A percentile compares a stretch with the other conserved stretches of the same genome.
Conservation (phyloP, 1,284 basidiomycete species). For the Trichosporon faecale region DNA sequence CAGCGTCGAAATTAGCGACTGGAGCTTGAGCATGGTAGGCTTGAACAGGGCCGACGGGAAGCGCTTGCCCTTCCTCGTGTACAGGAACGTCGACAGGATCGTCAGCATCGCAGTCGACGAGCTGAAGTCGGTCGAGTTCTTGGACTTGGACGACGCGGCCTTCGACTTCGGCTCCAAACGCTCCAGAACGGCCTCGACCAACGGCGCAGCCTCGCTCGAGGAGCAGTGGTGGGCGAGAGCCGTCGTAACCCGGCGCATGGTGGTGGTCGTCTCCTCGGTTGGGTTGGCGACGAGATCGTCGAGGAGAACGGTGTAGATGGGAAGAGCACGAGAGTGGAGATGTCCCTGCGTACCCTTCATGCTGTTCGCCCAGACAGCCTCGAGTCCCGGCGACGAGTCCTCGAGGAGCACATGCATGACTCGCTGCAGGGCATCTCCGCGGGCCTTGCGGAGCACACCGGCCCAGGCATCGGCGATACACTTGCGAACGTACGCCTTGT, state of each 20-base stretch:
- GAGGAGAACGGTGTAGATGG: constrained; percentile 60
- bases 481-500: constrained; percentile 49
- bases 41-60: constrained; percentile 55
- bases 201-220: constrained; percentile 62
- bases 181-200: constrained; percentile 57
- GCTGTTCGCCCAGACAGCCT: constrained; percentile 44
- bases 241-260: constrained; percentile 59
- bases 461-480: constrained; percentile 52
- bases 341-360: constrained; percentile 63
- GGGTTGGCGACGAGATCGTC: constrained; percentile 31
- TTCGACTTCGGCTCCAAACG: constrained; percentile 24
- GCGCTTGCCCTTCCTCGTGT: constrained; percentile 52
- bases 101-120: constrained; percentile 31
- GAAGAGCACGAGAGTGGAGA: constrained; percentile 69
- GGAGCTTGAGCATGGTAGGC: constrained; percentile 42
- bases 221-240: constrained; percentile 73
- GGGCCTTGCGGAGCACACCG: constrained; percentile 44
- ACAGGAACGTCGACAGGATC: constrained; percentile 54
- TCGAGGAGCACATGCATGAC: constrained; percentile 38
- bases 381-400: constrained; percentile 36
- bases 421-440: constrained; percentile 37
- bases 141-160: constrained; percentile 20
- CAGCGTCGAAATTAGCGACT: constrained; percentile 25
- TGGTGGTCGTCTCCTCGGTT: constrained; percentile 48
- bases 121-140: constrained; percentile 2